Evolutionary conservation across 2,329 filamentous ascomycete species (phyloP).

Genomic region (Thyridium curvatum): DNA sequence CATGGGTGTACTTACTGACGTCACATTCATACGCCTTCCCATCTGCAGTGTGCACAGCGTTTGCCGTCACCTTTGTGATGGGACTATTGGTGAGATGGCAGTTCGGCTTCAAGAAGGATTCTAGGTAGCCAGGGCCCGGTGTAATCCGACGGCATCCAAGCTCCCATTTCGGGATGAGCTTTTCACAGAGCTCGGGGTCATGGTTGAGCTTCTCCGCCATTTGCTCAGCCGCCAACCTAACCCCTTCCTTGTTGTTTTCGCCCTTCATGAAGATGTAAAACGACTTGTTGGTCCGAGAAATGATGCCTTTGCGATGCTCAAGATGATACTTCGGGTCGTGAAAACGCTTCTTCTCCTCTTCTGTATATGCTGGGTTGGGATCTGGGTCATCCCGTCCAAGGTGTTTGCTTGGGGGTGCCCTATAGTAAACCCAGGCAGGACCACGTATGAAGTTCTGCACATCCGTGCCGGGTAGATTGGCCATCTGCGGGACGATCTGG

Average conservation of each 20-base stretch:
- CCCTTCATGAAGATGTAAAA: conserved; percentile 29
- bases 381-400: conserved; percentile 19
- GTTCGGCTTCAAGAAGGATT: conserved; percentile 19
- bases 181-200: conserved; percentile 31
- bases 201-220: conserved; percentile 34
- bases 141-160: conserved; percentile 37
- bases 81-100: conserved; percentile 10
- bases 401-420: conserved; percentile 21
- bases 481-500: conserved; percentile 38
- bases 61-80: conserved; percentile 8
- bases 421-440: conserved; percentile 27
- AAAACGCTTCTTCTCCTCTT: too few species aligned
- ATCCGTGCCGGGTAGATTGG: conserved; percentile 12
- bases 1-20: conserved; percentile 5
- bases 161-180: conserved; percentile 12
- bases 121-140: conserved; percentile 38
- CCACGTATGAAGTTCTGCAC: conserved; percentile 25
- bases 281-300: conserved; percentile 16
- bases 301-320: conserved; percentile 33
- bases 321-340: conserved; percentile 48
- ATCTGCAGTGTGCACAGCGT: conserved; percentile 6
- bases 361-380: conserved; percentile 9
- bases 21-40: conserved; percentile 7
- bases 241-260: conserved; percentile 16
- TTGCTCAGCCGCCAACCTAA: conserved; percentile 29